These are phyloP conservation scores for Daedaleopsis sinensis DNA, from an alignment of 768 basidiomycete species.

Conservation along the genomic window DNA sequence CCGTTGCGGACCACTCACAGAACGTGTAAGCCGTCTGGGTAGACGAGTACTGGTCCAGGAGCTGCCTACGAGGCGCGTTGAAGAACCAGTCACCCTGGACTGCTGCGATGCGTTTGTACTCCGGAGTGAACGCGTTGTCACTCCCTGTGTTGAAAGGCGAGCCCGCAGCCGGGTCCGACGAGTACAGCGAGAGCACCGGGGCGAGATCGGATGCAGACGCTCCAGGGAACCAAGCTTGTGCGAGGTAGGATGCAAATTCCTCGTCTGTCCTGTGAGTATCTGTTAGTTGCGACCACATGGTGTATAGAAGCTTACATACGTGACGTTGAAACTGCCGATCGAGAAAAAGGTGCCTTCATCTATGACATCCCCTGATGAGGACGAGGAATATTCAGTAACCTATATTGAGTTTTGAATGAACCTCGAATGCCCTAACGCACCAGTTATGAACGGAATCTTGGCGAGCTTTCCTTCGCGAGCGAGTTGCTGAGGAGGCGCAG, in stretches of 20 bases:
- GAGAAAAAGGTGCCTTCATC: conserved; percentile 59
- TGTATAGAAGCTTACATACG: conserved; percentile 24
- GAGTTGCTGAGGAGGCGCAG: conserved; percentile 41
- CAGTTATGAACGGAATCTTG: conserved; percentile 51
- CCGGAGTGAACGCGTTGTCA: conserved; percentile 47
- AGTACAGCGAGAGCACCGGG: conserved; percentile 24
- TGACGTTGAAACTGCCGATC: conserved; percentile 29
- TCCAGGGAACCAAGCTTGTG: conserved; percentile 26
- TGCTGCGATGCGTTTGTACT: conserved; percentile 34
- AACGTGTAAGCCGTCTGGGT: conserved; percentile 26
- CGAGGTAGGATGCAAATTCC: conserved; percentile 21
- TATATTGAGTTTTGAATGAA: no score
- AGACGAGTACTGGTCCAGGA: conserved; percentile 22
- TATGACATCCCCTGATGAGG: conserved; percentile 31
- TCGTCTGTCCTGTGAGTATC: conserved; percentile 25
- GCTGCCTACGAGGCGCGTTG: conserved; percentile 30
- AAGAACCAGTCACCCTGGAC: conserved; percentile 31
- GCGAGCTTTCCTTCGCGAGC: conserved; percentile 48
- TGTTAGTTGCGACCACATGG: background rate
- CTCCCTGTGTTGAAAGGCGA: conserved; percentile 55
- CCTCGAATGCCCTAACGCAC: conserved; percentile 21
- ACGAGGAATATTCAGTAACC: background rate
- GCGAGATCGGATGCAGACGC: conserved; percentile 22
- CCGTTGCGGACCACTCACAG: conserved; percentile 9
- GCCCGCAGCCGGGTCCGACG: conserved; percentile 42